A percentile compares a stretch with the other conserved stretches of the same genome.
Evolutionary conservation across 2,329 filamentous ascomycete genomes (phyloP).

Genomic region (Fusarium begoniae): DNA sequence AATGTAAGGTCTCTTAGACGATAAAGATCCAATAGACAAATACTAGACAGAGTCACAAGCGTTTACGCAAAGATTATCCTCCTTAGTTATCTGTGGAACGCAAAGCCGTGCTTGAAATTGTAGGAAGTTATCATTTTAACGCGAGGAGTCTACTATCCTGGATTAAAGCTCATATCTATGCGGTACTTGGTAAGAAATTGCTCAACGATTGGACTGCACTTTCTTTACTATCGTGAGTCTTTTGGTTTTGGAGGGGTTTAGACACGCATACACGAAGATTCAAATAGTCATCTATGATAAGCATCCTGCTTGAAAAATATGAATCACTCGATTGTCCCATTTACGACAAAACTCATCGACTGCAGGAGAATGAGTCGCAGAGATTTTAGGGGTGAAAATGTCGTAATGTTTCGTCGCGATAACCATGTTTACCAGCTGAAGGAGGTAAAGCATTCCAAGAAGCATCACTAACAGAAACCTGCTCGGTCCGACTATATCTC

Average conservation of each 20-base stretch:
- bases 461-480: background rate
- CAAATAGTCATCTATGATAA: too few species aligned
- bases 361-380: background rate
- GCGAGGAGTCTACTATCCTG: too few species aligned
- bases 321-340: background rate
- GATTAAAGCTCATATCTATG: background rate
- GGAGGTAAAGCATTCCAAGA: background rate
- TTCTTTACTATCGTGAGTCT: background rate
- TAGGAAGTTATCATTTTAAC: rapidly evolving
- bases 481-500: constrained; percentile 7
- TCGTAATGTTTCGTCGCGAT: background rate
- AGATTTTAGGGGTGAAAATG: background rate
- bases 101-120: background rate
- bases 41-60: background rate
- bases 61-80: background rate
- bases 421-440: too few species aligned
- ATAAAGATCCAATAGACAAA: background rate
- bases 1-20: too few species aligned
- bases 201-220: background rate
- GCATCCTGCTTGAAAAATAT: rapidly evolving
- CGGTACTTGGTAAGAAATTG: background rate
- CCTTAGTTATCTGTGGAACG: background rate
- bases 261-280: background rate
- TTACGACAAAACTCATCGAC: background rate
- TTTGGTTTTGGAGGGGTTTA: too few species aligned